Conservation (phyloP, 2,329 filamentous ascomycete genomes). For the Amauroascus verrucosus region DNA sequence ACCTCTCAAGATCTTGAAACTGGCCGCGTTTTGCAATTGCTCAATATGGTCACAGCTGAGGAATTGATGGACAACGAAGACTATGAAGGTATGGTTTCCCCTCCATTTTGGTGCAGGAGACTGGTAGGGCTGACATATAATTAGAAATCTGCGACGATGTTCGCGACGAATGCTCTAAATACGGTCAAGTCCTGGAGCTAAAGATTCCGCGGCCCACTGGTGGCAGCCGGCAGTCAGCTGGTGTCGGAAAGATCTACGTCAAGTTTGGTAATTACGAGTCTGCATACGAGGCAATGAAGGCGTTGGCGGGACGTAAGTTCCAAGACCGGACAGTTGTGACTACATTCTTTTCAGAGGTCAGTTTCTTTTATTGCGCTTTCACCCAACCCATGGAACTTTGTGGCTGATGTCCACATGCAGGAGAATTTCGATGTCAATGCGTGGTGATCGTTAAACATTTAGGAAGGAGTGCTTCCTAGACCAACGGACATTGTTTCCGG, state of each 20-base stretch:
- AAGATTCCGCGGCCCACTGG: conserved; percentile 85
- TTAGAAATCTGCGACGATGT: conserved; percentile 95
- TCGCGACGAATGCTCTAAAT: conserved; percentile 85
- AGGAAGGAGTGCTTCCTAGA: neutral
- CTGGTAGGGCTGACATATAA: neutral
- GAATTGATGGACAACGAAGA: conserved; percentile 90
- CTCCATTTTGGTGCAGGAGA: neutral
- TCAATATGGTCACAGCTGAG: conserved; percentile 98
- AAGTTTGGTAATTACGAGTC: conserved; percentile 74
- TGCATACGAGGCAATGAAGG: conserved; percentile 72
- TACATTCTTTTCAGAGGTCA: conserved; percentile 89
- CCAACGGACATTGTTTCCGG: neutral
- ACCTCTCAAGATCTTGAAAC: conserved; percentile 67
- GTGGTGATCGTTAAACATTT: conserved; percentile 49
- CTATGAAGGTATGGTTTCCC: conserved; percentile 64
- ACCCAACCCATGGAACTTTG: conserved; percentile 24
- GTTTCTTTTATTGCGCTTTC: conserved; percentile 16
- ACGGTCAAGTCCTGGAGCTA: conserved; percentile 70
- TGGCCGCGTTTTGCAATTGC: conserved; percentile 74
- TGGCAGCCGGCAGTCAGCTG: conserved; percentile 70
- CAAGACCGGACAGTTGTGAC: conserved; percentile 91
- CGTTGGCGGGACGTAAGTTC: conserved; percentile 92
- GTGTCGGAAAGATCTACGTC: conserved; percentile 95
- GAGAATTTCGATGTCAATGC: conserved; percentile 91
- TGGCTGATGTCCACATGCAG: conserved; percentile 34